Base-by-base conservation (phyloP, 2,329 filamentous ascomycete species). In the Scedosporium apiospermum region DNA sequence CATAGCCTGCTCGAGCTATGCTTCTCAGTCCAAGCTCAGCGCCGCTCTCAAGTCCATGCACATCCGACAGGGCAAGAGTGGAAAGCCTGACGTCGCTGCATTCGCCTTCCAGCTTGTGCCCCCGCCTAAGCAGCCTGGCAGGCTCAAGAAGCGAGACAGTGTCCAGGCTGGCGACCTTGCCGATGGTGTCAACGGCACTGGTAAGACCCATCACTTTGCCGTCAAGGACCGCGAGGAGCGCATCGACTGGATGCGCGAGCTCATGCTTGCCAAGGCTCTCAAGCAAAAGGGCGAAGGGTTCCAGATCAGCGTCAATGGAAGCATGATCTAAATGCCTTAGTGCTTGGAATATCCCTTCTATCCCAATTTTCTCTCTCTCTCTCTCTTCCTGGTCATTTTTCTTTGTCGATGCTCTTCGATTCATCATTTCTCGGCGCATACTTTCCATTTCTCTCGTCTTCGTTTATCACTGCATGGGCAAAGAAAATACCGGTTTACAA, bases 241-340 rank as follows among this genome's bases (percentile, higher is more conserved):
- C 65, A 97, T 98, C 70, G 93, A 97, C 73, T 99, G 95, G 95
- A 96, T 96, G 91, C 82, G 91, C 62, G 91, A 96, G 81, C 78
- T 96, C 65, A 96, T 96, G 91, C 84, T 96, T 57, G 91, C 91
- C 62, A 95, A 95, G 78, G 91, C 91, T 18, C 78, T 91, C 72
- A 90, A 88, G 79, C 88, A 91, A 75, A 95, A 93, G 82, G 87
- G 85, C 57, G 87, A 91, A 68, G 91, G 91, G 18, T 93, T 89
- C 68, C 89, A 93, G 76, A 85, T 95, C 68, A 89, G 86, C 71
- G 85, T 93, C 66, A 93, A 93, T 71, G 90, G 90, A 55, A 88
- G 86, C 75, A 88, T 88, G 84, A 88, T 89, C 70, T 89, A 75
- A 69, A 58, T 57, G 58, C 62, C 64, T 57, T 57, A 30, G 62